Evolutionary conservation across 2,329 filamentous ascomycete genomes (phyloP), one percentile per base, ranked within the genome.

Genomic region (Talaromyces marneffei): DNA sequence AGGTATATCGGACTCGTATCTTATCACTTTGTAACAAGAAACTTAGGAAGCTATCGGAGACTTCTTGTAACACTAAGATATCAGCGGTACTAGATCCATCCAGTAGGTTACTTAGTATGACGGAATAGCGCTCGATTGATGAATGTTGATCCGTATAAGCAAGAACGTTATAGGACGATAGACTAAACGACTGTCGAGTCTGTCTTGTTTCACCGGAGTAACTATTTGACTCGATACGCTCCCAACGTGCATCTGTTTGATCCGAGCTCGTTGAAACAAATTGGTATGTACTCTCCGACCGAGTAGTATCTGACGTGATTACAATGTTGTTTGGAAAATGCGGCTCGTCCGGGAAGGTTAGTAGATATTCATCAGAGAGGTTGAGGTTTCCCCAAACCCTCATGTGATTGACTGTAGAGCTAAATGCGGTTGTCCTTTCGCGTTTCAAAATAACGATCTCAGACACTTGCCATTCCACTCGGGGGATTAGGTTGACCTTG

Each of bases 31-130:
- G 66, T 1, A 88, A 79, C 0, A 89, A 73, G 61, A 79, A 80
- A 0, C 78, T 77, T 0, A 89, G 78, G 63, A 88, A 87, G 42
- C 83, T 78, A 63, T 88, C 85, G 0, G 85, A 87, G 1, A 88
- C 83, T 72, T 88, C 87, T 68, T 89, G 81, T 4, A 89, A 76
- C 2, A 77, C 71, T 0, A 80, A 59, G 20, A 80, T 65, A 59
- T 78, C 74, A 2, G 75, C 72, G 40, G 67, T 64, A 9, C 72
- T 72, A 37, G 65, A 63, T 4, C 72, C 60, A 0, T 71, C 71
- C 12, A 75, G 65, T 33, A 79, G 67, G 3, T 69, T 71, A 18
- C 69, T 56, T 25, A 52, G 48, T 33, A 52, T 20, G 16, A 52
- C 29, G 16, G 48, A n/a, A 33, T 33, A 33, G 8, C 48, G 48